Percentiles rank a stretch among this genome's conserved stretches.
Evolutionary conservation across 2,329 filamentous ascomycete genomes (phyloP).

Genomic region (Sporothrix dimorphospora): DNA sequence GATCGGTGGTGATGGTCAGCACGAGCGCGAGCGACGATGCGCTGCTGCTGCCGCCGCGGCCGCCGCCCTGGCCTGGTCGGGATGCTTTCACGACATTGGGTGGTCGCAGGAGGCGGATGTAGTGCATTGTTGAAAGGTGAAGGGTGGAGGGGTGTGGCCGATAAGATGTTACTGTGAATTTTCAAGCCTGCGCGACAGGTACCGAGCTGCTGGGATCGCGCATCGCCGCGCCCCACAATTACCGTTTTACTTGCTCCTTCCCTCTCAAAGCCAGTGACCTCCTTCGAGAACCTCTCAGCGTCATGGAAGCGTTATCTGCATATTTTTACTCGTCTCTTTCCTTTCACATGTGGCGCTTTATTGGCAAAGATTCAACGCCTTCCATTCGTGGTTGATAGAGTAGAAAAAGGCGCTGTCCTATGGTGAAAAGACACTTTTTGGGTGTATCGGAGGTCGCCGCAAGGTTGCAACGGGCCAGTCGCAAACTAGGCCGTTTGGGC

Average conservation of each 20-base stretch:
- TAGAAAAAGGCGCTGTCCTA: not conserved
- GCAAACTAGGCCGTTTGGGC: not conserved
- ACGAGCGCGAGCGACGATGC: slow-evolving; percentile 47
- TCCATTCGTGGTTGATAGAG: not conserved
- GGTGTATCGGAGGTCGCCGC: slow-evolving; percentile 25
- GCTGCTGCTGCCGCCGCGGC: no score
- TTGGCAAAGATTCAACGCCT: no score
- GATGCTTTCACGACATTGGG: slow-evolving; percentile 43
- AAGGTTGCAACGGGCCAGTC: not conserved
- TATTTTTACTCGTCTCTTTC: no score
- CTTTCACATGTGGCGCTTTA: no score
- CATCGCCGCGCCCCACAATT: slow-evolving; percentile 16
- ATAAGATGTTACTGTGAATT: not conserved
- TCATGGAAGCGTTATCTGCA: not conserved
- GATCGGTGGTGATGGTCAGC: slow-evolving; percentile 60
- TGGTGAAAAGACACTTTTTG: not conserved
- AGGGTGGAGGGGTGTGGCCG: not conserved
- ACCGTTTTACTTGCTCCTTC: not conserved
- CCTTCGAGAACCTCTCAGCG: not conserved
- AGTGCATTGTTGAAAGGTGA: slow-evolving; percentile 52
- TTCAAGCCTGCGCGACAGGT: not conserved
- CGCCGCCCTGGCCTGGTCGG: not conserved
- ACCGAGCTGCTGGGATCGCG: slow-evolving; percentile 17
- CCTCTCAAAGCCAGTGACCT: not conserved
- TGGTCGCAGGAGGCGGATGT: slow-evolving; percentile 57